Evolutionary conservation across 306 rosid genomes (phyloP), one percentile per base, ranked within the genome.

Genomic region (Lablab purpureus): DNA sequence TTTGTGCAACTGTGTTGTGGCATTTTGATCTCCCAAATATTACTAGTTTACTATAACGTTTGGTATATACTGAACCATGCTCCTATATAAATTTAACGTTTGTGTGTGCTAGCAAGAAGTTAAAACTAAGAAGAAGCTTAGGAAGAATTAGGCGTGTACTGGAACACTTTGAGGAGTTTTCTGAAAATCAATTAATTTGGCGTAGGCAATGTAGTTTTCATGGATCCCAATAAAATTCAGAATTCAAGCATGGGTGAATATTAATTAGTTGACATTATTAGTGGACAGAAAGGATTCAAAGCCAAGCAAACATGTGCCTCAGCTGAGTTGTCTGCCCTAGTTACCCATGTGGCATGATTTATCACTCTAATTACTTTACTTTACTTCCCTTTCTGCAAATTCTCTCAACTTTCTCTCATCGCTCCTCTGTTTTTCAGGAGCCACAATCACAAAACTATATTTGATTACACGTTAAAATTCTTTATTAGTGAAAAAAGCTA

Each of bases 261-360:
- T 7, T 72, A 22, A 73, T 7, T 73, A 22, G 58, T 40, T 2
- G 10, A 47, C 71, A 11, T 69, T 8, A 30, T 37, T 43, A 13
- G n/a, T 6, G 75, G 32, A 43, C 4, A 69, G 14, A 3, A 7
- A 68, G n/a, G 21, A 25, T 13, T 49, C 62, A 64, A 12, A 18
- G 36, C 50, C 37, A 79, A 59, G 70, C 77, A 56, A 68, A 9
- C 82, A 69, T 27, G 77, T 79, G 82, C 64, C 6, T 34, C 2
- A 45, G 45, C 37, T 46, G 41, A 25, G 27, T 45, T 71, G 13
- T 28, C 50, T 50, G 47, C 30, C 12, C 28, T n/a, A 46, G 37
- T 22, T 27, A 59, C 4, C 66, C 40, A 58, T 59, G 19, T 59
- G 10, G 9, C 65, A 11, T 5, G 25, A 25, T 58, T 58, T 58